Evolutionary conservation across 371 early-diverging fungal species (phyloP).

Genomic region (Apophysomyces trapeziformis): DNA sequence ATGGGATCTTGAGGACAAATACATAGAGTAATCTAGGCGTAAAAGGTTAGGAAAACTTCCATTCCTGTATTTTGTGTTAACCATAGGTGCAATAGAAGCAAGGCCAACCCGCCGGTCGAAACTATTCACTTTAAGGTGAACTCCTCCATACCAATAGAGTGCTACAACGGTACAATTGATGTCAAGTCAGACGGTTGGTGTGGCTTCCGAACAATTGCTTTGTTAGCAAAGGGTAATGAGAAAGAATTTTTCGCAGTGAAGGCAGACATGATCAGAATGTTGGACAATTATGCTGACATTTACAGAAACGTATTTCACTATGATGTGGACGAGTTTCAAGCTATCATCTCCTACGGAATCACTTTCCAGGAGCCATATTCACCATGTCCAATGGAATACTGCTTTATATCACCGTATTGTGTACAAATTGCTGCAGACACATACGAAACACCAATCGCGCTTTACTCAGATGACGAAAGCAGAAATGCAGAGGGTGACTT

Average conservation of each 20-base stretch:
- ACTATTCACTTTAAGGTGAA: neutral
- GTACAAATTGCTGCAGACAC: slow-evolving; percentile 1
- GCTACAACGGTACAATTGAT: neutral
- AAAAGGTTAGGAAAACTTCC: neutral
- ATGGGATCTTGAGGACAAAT: neutral
- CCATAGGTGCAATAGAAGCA: neutral
- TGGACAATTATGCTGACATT: neutral
- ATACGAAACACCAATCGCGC: neutral
- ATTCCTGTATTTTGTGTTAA: neutral
- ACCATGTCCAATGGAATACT: neutral
- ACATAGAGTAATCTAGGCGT: neutral
- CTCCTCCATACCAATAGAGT: neutral
- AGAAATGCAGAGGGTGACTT: neutral
- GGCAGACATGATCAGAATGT: neutral
- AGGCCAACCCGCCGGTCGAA: neutral
- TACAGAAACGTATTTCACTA: neutral
- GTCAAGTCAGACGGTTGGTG: neutral
- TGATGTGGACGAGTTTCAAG: neutral
- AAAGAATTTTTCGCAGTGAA: neutral
- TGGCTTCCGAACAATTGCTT: slow-evolving; percentile 11
- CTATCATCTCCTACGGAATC: neutral
- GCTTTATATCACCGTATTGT: neutral
- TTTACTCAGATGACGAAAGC: neutral
- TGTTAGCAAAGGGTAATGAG: slow-evolving; percentile 14
- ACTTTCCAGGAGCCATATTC: neutral